Conservation (phyloP, 2,329 filamentous ascomycete species). For the Colletotrichum melonis region DNA sequence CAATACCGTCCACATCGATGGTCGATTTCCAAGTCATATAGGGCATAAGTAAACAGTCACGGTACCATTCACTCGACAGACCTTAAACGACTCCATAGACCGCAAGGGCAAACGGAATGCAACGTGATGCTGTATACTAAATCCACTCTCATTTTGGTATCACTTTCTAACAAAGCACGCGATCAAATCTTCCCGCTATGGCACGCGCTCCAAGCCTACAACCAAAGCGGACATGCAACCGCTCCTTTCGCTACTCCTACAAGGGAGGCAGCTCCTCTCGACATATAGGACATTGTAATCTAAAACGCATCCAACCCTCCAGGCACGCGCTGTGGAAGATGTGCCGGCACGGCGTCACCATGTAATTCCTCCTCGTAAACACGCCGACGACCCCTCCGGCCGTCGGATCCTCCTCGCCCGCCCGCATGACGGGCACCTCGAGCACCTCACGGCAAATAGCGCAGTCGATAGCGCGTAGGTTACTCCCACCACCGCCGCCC, state of each 20-base stretch:
- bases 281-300: constrained; percentile 95
- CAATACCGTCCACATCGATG: no score
- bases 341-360: constrained; percentile 97
- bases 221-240: no score
- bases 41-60: no score
- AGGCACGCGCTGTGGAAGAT: constrained; percentile 94
- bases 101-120: no score
- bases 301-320: constrained; percentile 95
- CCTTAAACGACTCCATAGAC: neutral
- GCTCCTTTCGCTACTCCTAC: constrained; percentile 49
- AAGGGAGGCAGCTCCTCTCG: constrained; percentile 88
- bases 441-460: constrained; percentile 94
- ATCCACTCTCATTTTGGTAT: neutral
- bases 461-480: constrained; percentile 79
- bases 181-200: neutral
- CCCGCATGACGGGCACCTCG: constrained; percentile 84
- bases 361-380: constrained; percentile 85
- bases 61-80: no score
- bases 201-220: neutral
- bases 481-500: constrained; percentile 38
- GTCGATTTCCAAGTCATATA: no score
- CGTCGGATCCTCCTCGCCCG: constrained; percentile 61
- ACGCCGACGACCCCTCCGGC: constrained; percentile 72
- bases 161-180: neutral
- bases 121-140: neutral